A percentile compares a stretch with the other conserved stretches of the same genome.
Conservation (phyloP, 371 early-diverging fungal species). For the Coemansia sp. region DNA sequence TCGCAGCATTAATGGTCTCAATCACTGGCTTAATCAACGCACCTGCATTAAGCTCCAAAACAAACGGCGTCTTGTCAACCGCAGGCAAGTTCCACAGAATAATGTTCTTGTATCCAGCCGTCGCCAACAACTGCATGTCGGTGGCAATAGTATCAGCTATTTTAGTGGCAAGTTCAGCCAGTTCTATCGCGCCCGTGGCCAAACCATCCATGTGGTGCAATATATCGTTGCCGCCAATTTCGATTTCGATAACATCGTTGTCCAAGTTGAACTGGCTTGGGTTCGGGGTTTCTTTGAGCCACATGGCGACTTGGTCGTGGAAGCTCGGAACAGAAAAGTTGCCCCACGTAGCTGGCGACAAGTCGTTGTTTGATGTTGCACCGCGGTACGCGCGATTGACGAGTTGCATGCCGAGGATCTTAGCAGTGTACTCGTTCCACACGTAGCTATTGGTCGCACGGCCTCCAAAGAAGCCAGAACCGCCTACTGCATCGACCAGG, state of each 20-base stretch:
- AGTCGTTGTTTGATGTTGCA: conserved; percentile 57
- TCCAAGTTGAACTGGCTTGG: conserved; percentile 30
- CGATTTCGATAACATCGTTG: conserved; percentile 39
- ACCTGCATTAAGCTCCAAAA: conserved; percentile 1
- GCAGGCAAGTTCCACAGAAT: conserved; percentile 45
- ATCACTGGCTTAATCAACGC: conserved; percentile 15
- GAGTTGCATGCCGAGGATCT: conserved; percentile 44
- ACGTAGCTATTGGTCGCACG: conserved; percentile 60
- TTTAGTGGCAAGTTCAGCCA: conserved; percentile 16
- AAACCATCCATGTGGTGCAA: conserved; percentile 13
- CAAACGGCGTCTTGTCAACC: conserved; percentile 24
- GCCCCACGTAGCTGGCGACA: conserved; percentile 25
- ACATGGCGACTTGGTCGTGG: conserved; percentile 42
- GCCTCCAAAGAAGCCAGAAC: conserved; percentile 54
- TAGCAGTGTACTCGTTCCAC: conserved; percentile 58
- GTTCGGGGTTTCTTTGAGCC: conserved; percentile 19
- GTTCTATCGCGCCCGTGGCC: conserved; percentile 12
- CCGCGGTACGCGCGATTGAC: conserved; percentile 59
- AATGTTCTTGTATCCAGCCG: conserved; percentile 46
- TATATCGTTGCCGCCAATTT: conserved; percentile 50
- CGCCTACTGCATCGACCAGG: background rate
- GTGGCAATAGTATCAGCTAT: conserved; percentile 17
- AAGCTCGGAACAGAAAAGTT: conserved; percentile 43
- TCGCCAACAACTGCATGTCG: conserved; percentile 22
- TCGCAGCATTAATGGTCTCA: conserved; percentile 17